phyloP scores from a whole-genome alignment of 2,329 filamentous ascomycete species.

The Arthroderma sp. region DNA sequence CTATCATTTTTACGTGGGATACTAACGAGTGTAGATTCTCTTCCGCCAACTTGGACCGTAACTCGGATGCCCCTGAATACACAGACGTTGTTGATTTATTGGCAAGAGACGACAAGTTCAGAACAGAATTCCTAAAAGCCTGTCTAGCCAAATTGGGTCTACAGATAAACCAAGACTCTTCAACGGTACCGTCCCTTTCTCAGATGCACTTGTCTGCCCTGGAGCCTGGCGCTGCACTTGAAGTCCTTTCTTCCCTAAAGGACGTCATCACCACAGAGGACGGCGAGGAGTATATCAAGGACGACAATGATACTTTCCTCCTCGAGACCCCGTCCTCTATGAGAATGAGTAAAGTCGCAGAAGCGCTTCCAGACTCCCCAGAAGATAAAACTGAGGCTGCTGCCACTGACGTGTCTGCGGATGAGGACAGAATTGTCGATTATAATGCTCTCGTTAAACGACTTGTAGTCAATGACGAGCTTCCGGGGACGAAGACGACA shows the following conservation, averaged over 20 bases:
- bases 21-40: slow-evolving; percentile 53
- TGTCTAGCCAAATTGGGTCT: slow-evolving; percentile 71
- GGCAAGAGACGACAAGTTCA: slow-evolving; percentile 54
- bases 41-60: slow-evolving; percentile 59
- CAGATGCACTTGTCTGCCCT: slow-evolving; percentile 68
- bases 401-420: slow-evolving; percentile 21
- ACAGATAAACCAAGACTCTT: slow-evolving; percentile 57
- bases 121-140: slow-evolving; percentile 64
- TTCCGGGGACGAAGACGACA: slow-evolving; percentile 60
- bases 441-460: slow-evolving; percentile 62
- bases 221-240: slow-evolving; percentile 50
- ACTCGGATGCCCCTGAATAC: slow-evolving; percentile 57
- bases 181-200: slow-evolving; percentile 66
- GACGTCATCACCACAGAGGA: slow-evolving; percentile 56
- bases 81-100: slow-evolving; percentile 56
- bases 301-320: slow-evolving; percentile 71
- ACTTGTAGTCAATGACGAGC: slow-evolving; percentile 59
- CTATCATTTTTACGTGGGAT: not conserved
- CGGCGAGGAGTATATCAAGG: slow-evolving; percentile 60
- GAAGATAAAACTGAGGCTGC: slow-evolving; percentile 24
- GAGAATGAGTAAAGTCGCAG: slow-evolving; percentile 44
- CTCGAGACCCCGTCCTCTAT: slow-evolving; percentile 56
- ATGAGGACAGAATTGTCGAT: slow-evolving; percentile 54
- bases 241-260: slow-evolving; percentile 51
- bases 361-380: slow-evolving; percentile 37